A percentile compares a stretch with the other conserved stretches of the same genome.
Conservation (phyloP, 257 asterid genomes). For the Solanum pennellii region DNA sequence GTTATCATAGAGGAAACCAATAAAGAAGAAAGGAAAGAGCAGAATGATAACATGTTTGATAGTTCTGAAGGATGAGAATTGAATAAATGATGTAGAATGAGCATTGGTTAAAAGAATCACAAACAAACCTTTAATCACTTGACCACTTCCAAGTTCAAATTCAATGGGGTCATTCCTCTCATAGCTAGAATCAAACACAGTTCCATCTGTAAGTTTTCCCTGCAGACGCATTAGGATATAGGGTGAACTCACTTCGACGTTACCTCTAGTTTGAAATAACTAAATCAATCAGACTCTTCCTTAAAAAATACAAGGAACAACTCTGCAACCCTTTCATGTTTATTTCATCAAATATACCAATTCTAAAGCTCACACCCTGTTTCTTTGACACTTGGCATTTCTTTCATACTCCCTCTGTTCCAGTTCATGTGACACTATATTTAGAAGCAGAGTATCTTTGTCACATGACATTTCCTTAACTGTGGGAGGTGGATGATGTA, state of each 20-base stretch:
- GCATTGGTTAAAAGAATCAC: not conserved
- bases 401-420: not conserved
- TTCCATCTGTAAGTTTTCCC: constrained; percentile 98
- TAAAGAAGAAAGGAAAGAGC: not conserved
- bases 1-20: not conserved
- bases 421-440: not conserved
- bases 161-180: constrained; percentile 95
- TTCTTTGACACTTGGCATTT: not conserved
- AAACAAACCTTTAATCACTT: constrained; percentile 77
- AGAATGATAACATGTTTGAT: not conserved
- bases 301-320: not conserved
- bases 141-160: constrained; percentile 87
- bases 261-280: not conserved
- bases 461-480: not conserved
- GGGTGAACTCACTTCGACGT: not conserved
- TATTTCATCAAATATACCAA: not conserved
- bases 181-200: constrained; percentile 92
- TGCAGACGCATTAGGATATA: constrained; percentile 14
- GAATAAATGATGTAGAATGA: not conserved
- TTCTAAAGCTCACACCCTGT: not conserved
- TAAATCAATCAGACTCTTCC: not conserved
- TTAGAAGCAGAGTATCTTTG: not conserved
- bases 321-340: not conserved
- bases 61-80: not conserved
- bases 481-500: not conserved